Base-by-base conservation (phyloP, 2,329 filamentous ascomycete genomes). In the Botrytis medusae region DNA sequence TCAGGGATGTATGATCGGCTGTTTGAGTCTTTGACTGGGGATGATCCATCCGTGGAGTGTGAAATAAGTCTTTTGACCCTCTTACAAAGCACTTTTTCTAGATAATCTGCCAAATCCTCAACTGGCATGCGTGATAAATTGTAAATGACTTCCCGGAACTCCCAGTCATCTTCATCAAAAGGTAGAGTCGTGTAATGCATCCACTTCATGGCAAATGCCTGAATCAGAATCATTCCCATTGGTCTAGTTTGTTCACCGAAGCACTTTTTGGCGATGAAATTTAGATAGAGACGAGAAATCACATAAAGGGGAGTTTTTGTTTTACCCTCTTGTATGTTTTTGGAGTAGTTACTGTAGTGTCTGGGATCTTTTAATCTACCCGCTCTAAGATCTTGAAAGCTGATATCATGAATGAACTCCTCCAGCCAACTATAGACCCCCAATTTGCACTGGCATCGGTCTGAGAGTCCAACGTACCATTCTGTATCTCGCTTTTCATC, bases 91-190 rank as follows among this genome's bases (percentile, higher is more conserved):
- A 57, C 18, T 10, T 44, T 32, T n/a, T 57, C 48, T 22, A 69
- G 12, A 18, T 42, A 69, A 10, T 25, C 18, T 1, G 18, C 8
- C 34, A 57, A 32, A 22, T 42, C 40, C 22, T 10, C 16, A 29
- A 34, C 20, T 18, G 34, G 16, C 34, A 42, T 57, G 12, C 32
- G 18, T 12, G 18, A 32, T 57, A 20, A n/a, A 12, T 12, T 57
- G 7, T 3, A 6, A n/a, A 57, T 44, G n/a, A 57, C 22, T 2
- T 22, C 16, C 34, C 4, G 34, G 22, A 69, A 69, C 4, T 32
- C 65, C 65, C 40, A 42, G 4, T 69, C 37, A 2, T 69, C 54
- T 42, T 69, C 64, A 57, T 68, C 34, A 57, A 68, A 68, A 57
- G 34, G 64, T 10, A 68, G 12, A 20, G 12, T 37, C 34, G 22